Evolutionary conservation across 495 filamentous ascomycete species (phyloP).

Genomic region (Oleoguttula mirabilis): DNA sequence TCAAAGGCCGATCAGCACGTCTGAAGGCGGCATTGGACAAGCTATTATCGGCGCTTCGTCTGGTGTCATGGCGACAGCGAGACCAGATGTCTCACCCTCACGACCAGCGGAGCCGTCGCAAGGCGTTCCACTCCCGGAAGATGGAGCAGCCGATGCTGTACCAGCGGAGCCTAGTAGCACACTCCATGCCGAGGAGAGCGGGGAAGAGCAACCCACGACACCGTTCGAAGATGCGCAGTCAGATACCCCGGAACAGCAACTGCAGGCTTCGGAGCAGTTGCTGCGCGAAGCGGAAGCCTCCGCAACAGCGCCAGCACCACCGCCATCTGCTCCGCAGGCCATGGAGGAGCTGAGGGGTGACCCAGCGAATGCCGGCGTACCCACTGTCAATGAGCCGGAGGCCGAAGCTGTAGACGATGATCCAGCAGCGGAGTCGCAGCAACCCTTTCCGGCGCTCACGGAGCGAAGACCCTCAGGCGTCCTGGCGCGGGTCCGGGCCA

Average conservation of each 20-base stretch:
- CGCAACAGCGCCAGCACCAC: not conserved
- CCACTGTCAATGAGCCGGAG: too few species aligned
- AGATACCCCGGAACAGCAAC: conserved; percentile 1
- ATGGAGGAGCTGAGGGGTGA: too few species aligned
- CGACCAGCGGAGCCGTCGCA: too few species aligned
- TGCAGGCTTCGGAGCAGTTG: not conserved
- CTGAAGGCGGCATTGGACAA: too few species aligned
- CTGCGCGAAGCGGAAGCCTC: not conserved
- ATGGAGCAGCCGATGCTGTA: not conserved
- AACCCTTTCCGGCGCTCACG: not conserved
- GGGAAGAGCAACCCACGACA: conserved; percentile 4
- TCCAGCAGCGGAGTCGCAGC: too few species aligned
- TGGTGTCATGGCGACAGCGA: not conserved
- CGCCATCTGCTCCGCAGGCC: too few species aligned
- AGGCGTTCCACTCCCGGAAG: too few species aligned
- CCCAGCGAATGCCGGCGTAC: too few species aligned
- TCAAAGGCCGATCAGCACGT: too few species aligned
- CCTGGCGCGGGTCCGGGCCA: not conserved
- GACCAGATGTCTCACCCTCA: too few species aligned
- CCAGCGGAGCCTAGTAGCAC: not conserved
- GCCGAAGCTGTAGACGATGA: too few species aligned
- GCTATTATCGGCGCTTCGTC: not conserved
- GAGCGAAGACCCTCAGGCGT: not conserved
- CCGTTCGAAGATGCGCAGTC: conserved; percentile 9
- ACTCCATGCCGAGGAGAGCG: not conserved